Percentiles rank a stretch among this genome's conserved stretches.
Evolutionary conservation across 768 basidiomycete species (phyloP).

Genomic region (Austroboletus eburneus): DNA sequence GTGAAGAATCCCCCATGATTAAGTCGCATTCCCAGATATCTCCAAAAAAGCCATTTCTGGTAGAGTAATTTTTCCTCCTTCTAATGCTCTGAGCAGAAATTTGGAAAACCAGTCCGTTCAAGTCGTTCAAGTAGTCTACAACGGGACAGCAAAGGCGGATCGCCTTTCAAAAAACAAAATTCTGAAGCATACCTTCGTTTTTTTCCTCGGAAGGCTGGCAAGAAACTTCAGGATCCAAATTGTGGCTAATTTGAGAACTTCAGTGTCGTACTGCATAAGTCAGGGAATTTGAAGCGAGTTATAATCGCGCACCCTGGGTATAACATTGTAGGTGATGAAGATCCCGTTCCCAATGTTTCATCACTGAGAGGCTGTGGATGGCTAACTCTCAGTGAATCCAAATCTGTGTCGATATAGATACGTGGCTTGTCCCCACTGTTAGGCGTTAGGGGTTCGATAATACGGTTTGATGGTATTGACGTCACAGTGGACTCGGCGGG

Average conservation of each 20-base stretch:
- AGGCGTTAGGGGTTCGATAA: conserved; percentile 11
- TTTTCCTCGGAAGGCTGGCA: no score
- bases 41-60: conserved; percentile 13
- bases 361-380: background rate
- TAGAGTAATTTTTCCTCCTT: conserved; percentile 6
- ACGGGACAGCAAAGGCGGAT: no score
- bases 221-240: no score
- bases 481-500: conserved; percentile 5
- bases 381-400: background rate
- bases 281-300: no score
- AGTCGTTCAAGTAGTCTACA: conserved; percentile 6
- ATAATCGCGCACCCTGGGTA: conserved; percentile 10
- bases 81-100: background rate
- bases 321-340: conserved; percentile 3
- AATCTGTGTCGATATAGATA: background rate
- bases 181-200: no score
- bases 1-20: no score
- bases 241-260: no score
- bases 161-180: no score
- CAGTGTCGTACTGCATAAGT: no score
- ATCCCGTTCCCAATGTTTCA: background rate
- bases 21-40: conserved; percentile 25
- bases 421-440: background rate
- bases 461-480: conserved; percentile 3
- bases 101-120: background rate